Evolutionary conservation across 192 early-diverging fungal genomes (phyloP), one percentile per base, ranked within the genome.

Genomic region (Coemansia brasiliensis): DNA sequence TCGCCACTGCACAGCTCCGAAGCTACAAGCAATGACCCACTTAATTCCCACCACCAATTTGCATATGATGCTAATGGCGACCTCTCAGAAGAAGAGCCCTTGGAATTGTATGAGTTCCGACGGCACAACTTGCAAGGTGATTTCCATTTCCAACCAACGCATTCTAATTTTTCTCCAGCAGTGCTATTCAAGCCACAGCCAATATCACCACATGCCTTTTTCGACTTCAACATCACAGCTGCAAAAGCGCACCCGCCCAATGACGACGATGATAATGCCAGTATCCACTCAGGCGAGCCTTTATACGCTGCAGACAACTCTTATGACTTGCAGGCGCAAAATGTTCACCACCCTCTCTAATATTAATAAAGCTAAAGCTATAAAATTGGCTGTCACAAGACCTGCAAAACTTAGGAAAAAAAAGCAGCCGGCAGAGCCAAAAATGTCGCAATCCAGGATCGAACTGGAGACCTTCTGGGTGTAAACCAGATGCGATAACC

Each of bases 171-270:
- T 10, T 35, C 32, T 1, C 32, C 32, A 2, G 32, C 63, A 7
- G 43, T 46, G 9, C 26, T 71, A 4, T 37, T 53, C 52, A 64
- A 59, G 52, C 69, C 69, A 16, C 69, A 65, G 46, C 69, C 69
- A 2, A 62, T 71, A 8, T 49, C 62, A 3, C 69, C 69, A 8
- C 69, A 65, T 18, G 53, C 60, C 9, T 71, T 71, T 13, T 71
- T 71, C 37, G 56, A 58, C 13, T 48, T 35, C 15, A 56, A 59
- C 27, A 25, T 16, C 22, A 11, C 25, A 3, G 26, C n/a, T 5
- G 22, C 20, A 24, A 15, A 16, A 21, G 18, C 18, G 39, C 12
- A 15, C 13, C 20, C 27, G 25, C 12, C 27, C 21, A 9, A 35
- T 7, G 32, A 58, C 26, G 55, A 57, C 39, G 54, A 65, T 15